These are phyloP conservation scores for Tagetes erecta DNA, from an alignment of 129 eudicot genomes.

Conservation along the genomic window DNA sequence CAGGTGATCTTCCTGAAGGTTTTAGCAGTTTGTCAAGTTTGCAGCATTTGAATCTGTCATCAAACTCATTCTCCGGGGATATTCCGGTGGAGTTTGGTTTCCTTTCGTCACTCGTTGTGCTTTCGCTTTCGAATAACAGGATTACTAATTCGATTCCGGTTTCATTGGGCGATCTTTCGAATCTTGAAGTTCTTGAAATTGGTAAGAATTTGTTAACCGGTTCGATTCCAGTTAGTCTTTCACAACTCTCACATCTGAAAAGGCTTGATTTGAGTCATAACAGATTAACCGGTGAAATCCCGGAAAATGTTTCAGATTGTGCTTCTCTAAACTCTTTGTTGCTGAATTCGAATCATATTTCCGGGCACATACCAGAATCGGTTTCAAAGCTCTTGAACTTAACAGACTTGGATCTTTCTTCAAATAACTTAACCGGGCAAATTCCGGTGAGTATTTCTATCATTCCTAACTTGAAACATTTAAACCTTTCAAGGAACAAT, in stretches of 20 bases:
- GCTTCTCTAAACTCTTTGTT: slow-evolving; percentile 41
- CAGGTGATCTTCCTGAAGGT: slow-evolving; percentile 81
- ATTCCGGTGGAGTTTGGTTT: slow-evolving; percentile 70
- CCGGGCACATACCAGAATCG: slow-evolving; percentile 62
- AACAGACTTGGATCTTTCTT: slow-evolving; percentile 51
- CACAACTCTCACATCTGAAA: slow-evolving; percentile 44
- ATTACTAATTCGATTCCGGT: slow-evolving; percentile 51
- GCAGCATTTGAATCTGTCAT: slow-evolving; percentile 59
- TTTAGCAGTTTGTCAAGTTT: slow-evolving; percentile 72
- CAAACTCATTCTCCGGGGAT: slow-evolving; percentile 58
- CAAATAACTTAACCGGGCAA: slow-evolving; percentile 54
- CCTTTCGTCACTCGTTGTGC: slow-evolving; percentile 47
- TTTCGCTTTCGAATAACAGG: slow-evolving; percentile 55
- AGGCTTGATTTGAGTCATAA: slow-evolving; percentile 63
- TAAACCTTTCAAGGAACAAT: slow-evolving; percentile 58
- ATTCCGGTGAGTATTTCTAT: slow-evolving; percentile 56
- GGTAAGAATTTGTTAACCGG: slow-evolving; percentile 51
- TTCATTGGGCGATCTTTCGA: slow-evolving; percentile 56
- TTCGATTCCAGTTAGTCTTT: slow-evolving; percentile 52
- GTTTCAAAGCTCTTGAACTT: slow-evolving; percentile 47
- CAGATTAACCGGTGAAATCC: slow-evolving; percentile 62
- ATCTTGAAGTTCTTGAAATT: slow-evolving; percentile 65
- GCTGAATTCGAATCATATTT: slow-evolving; percentile 53
- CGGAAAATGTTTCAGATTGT: slow-evolving; percentile 47
- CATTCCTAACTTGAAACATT: slow-evolving; percentile 41